These are phyloP conservation scores for Golubevia sp. DNA, from an alignment of 1,284 basidiomycete genomes.

Conservation along the genomic window DNA sequence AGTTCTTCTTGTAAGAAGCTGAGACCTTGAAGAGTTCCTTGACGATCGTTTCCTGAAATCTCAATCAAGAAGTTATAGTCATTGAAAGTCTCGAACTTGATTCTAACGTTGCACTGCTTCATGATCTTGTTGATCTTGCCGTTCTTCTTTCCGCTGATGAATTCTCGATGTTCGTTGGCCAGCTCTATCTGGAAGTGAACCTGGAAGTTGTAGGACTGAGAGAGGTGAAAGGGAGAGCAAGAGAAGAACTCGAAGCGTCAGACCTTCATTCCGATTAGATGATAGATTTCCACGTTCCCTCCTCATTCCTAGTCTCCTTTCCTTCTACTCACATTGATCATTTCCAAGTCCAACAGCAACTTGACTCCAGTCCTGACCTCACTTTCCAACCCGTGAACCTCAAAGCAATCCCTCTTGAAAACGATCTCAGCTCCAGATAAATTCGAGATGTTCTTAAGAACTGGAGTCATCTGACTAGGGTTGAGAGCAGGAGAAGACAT, in stretches of 20 bases:
- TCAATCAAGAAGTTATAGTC: slow-evolving; percentile 99
- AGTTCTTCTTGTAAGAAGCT: slow-evolving; percentile 91
- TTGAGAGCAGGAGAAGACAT: slow-evolving; percentile 78
- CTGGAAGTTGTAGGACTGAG: slow-evolving; percentile 87
- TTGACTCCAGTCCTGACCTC: slow-evolving; percentile 85
- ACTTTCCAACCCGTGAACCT: slow-evolving; percentile 92
- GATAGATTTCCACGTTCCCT: too few species aligned
- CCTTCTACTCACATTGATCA: slow-evolving; percentile 73
- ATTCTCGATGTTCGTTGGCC: slow-evolving; percentile 96
- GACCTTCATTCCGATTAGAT: too few species aligned
- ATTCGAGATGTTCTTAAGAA: slow-evolving; percentile 84
- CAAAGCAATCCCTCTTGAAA: slow-evolving; percentile 96
- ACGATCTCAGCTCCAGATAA: slow-evolving; percentile 90
- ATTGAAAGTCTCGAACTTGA: slow-evolving; percentile 99
- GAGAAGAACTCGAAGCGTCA: too few species aligned
- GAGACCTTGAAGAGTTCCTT: slow-evolving; percentile 82
- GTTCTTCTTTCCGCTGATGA: slow-evolving; percentile 65
- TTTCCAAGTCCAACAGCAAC: slow-evolving; percentile 85
- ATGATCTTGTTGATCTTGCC: slow-evolving; percentile 66
- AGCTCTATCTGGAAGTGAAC: slow-evolving; percentile 98
- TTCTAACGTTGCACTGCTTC: slow-evolving; percentile 76
- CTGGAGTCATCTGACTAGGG: slow-evolving; percentile 78
- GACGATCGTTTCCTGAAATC: slow-evolving; percentile 65
- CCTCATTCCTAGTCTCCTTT: not conserved
- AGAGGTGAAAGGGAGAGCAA: too few species aligned